Evolutionary conservation across 495 filamentous ascomycete genomes (phyloP).

Genomic region (Hypoxylon perforatum): DNA sequence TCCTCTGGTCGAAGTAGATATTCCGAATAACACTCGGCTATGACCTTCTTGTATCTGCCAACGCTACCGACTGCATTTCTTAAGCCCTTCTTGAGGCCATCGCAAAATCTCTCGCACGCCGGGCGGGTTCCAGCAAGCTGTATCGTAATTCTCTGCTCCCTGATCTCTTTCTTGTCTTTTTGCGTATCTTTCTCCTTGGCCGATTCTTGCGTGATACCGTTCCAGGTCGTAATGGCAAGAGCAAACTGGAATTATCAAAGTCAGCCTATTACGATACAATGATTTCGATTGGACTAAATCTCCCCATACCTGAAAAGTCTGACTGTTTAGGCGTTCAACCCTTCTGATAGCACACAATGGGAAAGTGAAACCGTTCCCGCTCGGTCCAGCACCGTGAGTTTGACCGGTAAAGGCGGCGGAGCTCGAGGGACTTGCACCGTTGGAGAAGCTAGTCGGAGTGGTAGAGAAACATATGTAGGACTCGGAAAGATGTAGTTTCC

Average conservation of each 20-base stretch:
- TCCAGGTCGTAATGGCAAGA: conserved; percentile 95
- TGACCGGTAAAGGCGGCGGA: conserved; percentile 86
- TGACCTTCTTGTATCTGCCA: conserved; percentile 79
- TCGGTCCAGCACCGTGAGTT: conserved; percentile 90
- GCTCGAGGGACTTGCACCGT: conserved; percentile 75
- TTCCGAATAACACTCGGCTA: conserved; percentile 90
- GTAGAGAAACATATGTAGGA: conserved; percentile 96
- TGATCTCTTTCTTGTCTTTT: conserved; percentile 63
- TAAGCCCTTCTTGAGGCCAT: conserved; percentile 89
- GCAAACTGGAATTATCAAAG: conserved; percentile 70
- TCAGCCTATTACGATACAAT: conserved; percentile 4
- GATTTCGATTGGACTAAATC: not conserved
- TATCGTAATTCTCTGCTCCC: conserved; percentile 85
- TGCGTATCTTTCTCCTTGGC: conserved; percentile 53
- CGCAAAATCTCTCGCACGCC: conserved; percentile 94
- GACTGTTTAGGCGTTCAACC: conserved; percentile 91
- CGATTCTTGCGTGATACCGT: conserved; percentile 71
- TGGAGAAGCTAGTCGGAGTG: conserved; percentile 86
- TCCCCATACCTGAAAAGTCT: conserved; percentile 72
- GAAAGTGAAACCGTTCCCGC: conserved; percentile 96
- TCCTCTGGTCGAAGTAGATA: conserved; percentile 77
- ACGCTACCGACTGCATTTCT: conserved; percentile 87
- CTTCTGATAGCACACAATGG: conserved; percentile 90
- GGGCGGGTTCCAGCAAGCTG: conserved; percentile 89
- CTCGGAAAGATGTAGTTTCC: conserved; percentile 92